phyloP scores from a whole-genome alignment of 495 filamentous ascomycete species.

The Penicillium egyptiacum region DNA sequence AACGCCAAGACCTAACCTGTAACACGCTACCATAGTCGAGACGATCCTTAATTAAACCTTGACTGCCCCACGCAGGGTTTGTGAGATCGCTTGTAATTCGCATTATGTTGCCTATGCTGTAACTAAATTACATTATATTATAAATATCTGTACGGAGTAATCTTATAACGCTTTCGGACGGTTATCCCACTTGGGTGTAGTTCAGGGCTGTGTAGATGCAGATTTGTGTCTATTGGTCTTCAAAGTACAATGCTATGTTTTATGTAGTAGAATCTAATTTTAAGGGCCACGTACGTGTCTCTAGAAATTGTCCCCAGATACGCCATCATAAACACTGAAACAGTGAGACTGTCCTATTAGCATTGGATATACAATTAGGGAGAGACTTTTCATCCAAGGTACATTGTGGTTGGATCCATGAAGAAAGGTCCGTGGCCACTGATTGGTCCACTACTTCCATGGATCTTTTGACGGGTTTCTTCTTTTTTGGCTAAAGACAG shows the following conservation, averaged over 20 bases:
- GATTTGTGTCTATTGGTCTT: constrained; percentile 10
- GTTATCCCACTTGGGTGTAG: constrained; percentile 24
- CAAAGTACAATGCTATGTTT: neutral
- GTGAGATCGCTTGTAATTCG: constrained; percentile 23
- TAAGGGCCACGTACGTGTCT: constrained; percentile 6
- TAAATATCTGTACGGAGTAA: neutral
- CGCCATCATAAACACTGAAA: neutral
- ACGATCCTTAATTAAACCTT: constrained; percentile 52
- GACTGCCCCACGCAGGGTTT: constrained; percentile 34
- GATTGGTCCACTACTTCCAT: constrained; percentile 18
- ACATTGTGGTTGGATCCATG: constrained; percentile 12
- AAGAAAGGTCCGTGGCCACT: constrained; percentile 13
- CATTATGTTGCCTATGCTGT: neutral
- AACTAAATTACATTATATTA: neutral
- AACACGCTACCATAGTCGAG: constrained; percentile 38
- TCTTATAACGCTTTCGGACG: constrained; percentile 16
- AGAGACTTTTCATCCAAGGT: constrained; percentile 20
- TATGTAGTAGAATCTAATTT: neutral
- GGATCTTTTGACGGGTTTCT: neutral
- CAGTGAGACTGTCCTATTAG: constrained; percentile 20
- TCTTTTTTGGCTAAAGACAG: neutral
- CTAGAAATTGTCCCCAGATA: neutral
- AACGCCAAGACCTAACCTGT: constrained; percentile 36
- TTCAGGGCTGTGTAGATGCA: constrained; percentile 7
- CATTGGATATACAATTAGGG: constrained; percentile 7